Percentiles rank a stretch among this genome's conserved stretches.
phyloP scores from a whole-genome alignment of 2,329 filamentous ascomycete species.

The Diaporthe humulicola region DNA sequence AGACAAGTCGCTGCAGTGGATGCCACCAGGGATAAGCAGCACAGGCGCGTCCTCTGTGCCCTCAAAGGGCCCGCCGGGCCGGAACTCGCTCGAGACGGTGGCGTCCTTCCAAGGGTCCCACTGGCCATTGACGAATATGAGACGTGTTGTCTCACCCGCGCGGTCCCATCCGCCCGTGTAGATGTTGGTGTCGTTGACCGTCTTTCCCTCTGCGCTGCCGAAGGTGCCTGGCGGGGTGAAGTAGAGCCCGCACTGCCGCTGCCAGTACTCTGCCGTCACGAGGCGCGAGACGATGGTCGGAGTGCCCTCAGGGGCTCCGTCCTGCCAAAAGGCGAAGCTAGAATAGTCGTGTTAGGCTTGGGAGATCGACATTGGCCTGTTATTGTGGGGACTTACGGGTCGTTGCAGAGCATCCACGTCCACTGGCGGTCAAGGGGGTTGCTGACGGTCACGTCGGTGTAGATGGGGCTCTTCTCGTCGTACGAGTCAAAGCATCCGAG shows the following conservation, averaged over 20 bases:
- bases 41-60: constrained; percentile 51
- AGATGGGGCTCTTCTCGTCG: constrained; percentile 59
- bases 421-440: constrained; percentile 65
- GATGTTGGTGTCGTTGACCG: constrained; percentile 50
- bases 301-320: constrained; percentile 58
- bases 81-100: constrained; percentile 52
- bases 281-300: constrained; percentile 58
- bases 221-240: constrained; percentile 55
- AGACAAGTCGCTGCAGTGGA: constrained; percentile 57
- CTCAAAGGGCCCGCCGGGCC: constrained; percentile 54
- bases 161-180: constrained; percentile 58
- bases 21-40: constrained; percentile 51
- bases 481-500: constrained; percentile 60
- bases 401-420: constrained; percentile 69
- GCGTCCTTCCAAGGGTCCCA: constrained; percentile 57
- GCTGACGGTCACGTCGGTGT: constrained; percentile 50
- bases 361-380: background rate
- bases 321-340: constrained; percentile 56
- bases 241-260: constrained; percentile 59
- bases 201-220: constrained; percentile 50
- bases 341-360: background rate
- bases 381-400: constrained; percentile 47
- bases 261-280: constrained; percentile 54
- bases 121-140: constrained; percentile 56
- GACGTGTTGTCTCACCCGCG: constrained; percentile 52